Base-by-base conservation (phyloP, 2,329 filamentous ascomycete species). In the Ophiocordyceps camponoti-floridani region DNA sequence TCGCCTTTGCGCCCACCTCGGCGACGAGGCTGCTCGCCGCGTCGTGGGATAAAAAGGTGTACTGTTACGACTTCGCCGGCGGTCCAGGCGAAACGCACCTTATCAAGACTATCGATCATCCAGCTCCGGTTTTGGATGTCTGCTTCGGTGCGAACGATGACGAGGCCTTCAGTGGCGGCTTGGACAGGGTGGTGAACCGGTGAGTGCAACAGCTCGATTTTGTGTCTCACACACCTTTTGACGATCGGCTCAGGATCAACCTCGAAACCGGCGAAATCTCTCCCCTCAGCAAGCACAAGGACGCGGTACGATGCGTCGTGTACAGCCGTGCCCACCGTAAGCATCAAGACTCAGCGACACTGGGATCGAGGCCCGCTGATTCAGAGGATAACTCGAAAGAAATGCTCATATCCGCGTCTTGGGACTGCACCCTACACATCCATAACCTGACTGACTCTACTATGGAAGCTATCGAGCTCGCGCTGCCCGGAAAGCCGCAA, bases 31-130 rank as follows among this genome's bases (percentile, higher is more conserved):
- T 98, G 35, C 75, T 93, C n/a, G 88, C 89, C 53, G 82, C 88
- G 11, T 94, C 87, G 46, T 98, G 91, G 91, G 89, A 96, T 64
- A 85, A 80, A 62, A 77, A 85, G 59, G 77, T 94, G 46, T 94
- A 95, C 63, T 71, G 89, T 44, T 96, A 96, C 69, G 84, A 94
- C 57, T 73, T 82, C 47, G 65, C 68, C 16, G 70, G 73, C 50
- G 69, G 73, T 41, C 59, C 62, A 18, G 79, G 77, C 7, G 74
- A 73, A 45, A 51, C 56, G 23, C 58, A 53, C 40, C 69, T 93
- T 28, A 56, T 88, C 30, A 73, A 76, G 51, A 84, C 80, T 51
- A 86, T 82, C 56, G 80, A 87, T 60, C 82, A 91, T 60, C 76
- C 79, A 48, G 85, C 85, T 8, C 87, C 91, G 0, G 82, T 98